Evolutionary conservation across 2,329 filamentous ascomycete genomes (phyloP), one percentile per base, ranked within the genome.

Genomic region (Chaetomiaceae sp.): DNA sequence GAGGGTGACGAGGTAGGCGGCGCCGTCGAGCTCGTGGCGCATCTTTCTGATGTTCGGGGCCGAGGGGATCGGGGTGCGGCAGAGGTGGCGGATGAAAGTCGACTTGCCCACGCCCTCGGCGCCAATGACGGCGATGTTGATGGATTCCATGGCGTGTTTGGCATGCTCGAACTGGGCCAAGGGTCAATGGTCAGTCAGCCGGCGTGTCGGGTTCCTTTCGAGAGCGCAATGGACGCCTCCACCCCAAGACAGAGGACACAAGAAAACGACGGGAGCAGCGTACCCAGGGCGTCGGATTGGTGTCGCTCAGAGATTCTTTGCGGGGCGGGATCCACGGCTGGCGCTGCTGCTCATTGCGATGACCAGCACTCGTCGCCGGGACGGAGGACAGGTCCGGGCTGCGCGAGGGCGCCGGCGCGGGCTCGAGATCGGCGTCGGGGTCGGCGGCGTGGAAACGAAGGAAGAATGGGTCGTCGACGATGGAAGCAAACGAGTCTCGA

Each of bases 121-220:
- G 63, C 84, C 84, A 66, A 88, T 82, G 56, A 87, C 75, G 63
- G 82, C 82, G 61, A 88, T 82, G 65, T 83, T 84, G 64, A 84
- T 78, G 61, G 75, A 73, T 58, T 83, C 80, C 81, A 84, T 83
- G 55, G 62, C 46, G 46, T 38, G 45, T 34, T 55, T 58, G 47
- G 58, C 53, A 27, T 65, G 64, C 45, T 63, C 60, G 42, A 64
- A 63, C 63, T 64, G 51, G 38, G 40, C 45, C 55, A 56, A 43
- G 38, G 19, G 60, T n/a, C n/a, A n/a, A n/a, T n/a, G n/a, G n/a
- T n/a, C n/a, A n/a, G 27, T 60, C 55, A 59, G 59, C 54, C 34
- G 39, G 9, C 29, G 15, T 31, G 40, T 51, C 37, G 49, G 20
- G 14, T 43, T 34, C 43, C 25, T 17, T 15, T 20, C 33, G 47